Percentiles rank a stretch among this genome's conserved stretches.
Conservation (phyloP, 176 grass and related monocot genomes). For the Ananas comosus region DNA sequence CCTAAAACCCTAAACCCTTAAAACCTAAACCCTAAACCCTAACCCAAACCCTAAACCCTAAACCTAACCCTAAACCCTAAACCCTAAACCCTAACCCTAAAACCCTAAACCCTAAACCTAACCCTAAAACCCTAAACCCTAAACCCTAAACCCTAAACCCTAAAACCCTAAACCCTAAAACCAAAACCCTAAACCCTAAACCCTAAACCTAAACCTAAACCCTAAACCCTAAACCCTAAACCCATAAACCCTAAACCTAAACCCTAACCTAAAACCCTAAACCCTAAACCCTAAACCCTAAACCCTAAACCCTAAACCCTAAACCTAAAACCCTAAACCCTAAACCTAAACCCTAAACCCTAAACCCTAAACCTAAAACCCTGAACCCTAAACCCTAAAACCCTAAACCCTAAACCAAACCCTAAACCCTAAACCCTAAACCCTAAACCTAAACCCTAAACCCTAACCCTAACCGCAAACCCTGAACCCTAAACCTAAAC, state of each 20-base stretch:
- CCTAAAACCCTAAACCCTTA: too few relatives aligned
- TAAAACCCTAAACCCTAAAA: neutral
- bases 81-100: constrained; percentile 3
- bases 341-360: neutral
- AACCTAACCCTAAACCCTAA: constrained; percentile 2
- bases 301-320: neutral
- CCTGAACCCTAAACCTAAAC: neutral
- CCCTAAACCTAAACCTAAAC: neutral
- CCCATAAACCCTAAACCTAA: neutral
- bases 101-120: constrained; percentile 3
- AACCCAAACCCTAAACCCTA: constrained; percentile 13
- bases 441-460: constrained; percentile 2
- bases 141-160: constrained; percentile 11
- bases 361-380: constrained; percentile 3
- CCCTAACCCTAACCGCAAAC: neutral
- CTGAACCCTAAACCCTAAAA: neutral
- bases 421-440: too few relatives aligned
- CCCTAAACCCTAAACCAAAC: too few relatives aligned
- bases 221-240: neutral
- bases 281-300: neutral
- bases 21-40: neutral
- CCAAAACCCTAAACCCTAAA: neutral
- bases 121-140: constrained; percentile 11
- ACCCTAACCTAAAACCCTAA: neutral
- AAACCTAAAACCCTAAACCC: neutral